phyloP scores from a whole-genome alignment of 768 basidiomycete species.

The Tylopilus rubrobrunneus region DNA sequence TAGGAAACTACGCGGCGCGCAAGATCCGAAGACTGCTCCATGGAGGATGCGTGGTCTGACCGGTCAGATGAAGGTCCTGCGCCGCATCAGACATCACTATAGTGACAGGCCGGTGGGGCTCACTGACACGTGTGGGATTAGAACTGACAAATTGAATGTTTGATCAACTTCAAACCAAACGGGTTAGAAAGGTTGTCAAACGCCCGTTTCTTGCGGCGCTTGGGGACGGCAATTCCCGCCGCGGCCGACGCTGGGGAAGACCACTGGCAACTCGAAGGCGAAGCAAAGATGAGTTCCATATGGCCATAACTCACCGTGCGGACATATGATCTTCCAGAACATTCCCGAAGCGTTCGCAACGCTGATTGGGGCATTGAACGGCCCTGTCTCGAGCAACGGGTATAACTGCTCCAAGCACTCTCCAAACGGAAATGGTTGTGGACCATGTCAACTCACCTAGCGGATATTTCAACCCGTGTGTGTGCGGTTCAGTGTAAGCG shows the following conservation, averaged over 20 bases:
- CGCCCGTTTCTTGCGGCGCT: not conserved
- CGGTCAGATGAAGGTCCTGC: too few relatives aligned
- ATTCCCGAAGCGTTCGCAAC: not conserved
- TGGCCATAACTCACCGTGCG: not conserved
- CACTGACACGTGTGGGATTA: too few relatives aligned
- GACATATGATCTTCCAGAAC: not conserved
- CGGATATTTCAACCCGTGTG: slow-evolving; percentile 7
- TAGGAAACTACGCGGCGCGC: too few relatives aligned
- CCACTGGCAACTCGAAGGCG: not conserved
- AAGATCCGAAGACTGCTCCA: too few relatives aligned
- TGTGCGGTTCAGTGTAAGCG: not conserved
- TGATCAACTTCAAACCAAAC: too few relatives aligned
- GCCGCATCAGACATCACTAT: too few relatives aligned
- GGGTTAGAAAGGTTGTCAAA: too few relatives aligned
- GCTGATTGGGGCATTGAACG: slow-evolving; percentile 1
- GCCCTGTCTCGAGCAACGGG: not conserved
- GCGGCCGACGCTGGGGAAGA: not conserved
- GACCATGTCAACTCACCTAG: not conserved
- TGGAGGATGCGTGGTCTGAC: too few relatives aligned
- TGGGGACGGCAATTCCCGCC: not conserved
- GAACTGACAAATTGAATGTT: too few relatives aligned
- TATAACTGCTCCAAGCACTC: not conserved
- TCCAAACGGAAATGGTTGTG: slow-evolving; percentile 8
- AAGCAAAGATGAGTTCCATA: not conserved
- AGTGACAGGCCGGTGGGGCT: too few relatives aligned